phyloP scores from a whole-genome alignment of 805 yeast genomes.

The Candida ortonii region DNA sequence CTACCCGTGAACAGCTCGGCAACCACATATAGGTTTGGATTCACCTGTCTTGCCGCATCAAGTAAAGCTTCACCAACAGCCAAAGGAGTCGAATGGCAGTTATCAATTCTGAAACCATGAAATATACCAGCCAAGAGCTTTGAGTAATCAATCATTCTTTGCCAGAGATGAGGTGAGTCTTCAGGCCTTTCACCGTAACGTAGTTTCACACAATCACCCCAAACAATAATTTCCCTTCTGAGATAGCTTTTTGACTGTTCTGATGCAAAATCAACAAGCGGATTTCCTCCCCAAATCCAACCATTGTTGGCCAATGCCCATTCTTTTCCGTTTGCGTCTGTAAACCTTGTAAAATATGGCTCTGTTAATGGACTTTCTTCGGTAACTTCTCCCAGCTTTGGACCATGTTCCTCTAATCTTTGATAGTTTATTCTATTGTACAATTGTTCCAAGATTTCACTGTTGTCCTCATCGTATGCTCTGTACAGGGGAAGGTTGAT shows the following conservation, averaged over 20 bases:
- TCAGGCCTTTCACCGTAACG: slow-evolving; percentile 75
- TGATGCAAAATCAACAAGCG: slow-evolving; percentile 90
- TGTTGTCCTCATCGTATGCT: slow-evolving; percentile 71
- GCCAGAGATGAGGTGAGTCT: slow-evolving; percentile 90
- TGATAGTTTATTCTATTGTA: slow-evolving; percentile 72
- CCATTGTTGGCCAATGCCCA: slow-evolving; percentile 91
- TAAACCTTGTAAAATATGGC: slow-evolving; percentile 80
- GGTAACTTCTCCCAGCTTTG: slow-evolving; percentile 67
- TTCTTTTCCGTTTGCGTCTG: slow-evolving; percentile 48
- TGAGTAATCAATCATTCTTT: slow-evolving; percentile 78
- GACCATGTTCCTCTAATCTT: slow-evolving; percentile 80
- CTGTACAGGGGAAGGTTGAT: slow-evolving; percentile 70
- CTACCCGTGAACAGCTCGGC: slow-evolving; percentile 95
- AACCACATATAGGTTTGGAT: slow-evolving; percentile 86
- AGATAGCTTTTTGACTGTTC: slow-evolving; percentile 73
- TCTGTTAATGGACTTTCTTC: slow-evolving; percentile 66
- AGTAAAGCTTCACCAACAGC: slow-evolving; percentile 89
- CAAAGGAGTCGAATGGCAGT: slow-evolving; percentile 93
- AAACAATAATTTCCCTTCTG: slow-evolving; percentile 88
- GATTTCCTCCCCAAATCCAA: slow-evolving; percentile 98
- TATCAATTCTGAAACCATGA: slow-evolving; percentile 89
- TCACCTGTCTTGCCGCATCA: slow-evolving; percentile 81
- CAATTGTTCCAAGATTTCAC: slow-evolving; percentile 63
- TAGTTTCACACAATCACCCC: slow-evolving; percentile 96
- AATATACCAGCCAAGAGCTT: slow-evolving; percentile 68